Base-by-base conservation (phyloP, 2,329 filamentous ascomycete species). In the Scorias spongiosa region DNA sequence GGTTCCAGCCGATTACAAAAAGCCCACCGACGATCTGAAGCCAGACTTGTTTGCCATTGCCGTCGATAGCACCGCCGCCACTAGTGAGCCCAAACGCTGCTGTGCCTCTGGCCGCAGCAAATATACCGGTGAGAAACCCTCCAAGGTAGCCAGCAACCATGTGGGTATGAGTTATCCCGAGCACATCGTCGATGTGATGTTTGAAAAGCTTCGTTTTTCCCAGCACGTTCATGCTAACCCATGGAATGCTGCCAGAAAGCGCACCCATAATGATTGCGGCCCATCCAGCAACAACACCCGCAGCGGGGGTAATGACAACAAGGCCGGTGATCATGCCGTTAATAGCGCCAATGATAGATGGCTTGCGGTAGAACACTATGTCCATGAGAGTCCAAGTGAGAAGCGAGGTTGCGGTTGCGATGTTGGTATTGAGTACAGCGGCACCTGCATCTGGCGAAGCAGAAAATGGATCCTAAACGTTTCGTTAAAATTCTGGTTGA, bases 141-240 rank as follows among this genome's bases (percentile, higher is more conserved):
- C 68, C 68, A 1, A 68, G 50, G 36, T 63, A 57, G 11, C 66
- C 68, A 10, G 67, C 67, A 2, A 72, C 63, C 52, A 65, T 61
- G 54, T 72, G 68, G 1, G 68, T 72, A 54, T 72, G 64, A 43
- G 67, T 64, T 32, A 68, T 62, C 46, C 67, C 70, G 37, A 75
- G 64, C 9, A 69, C 63, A 53, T 78, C 72, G 54, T 77, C 72
- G 47, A 69, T 65, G 49, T 66, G 63, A 53, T 72, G 71, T 5
- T 48, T 54, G 71, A 80, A 79, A 58, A 79, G 77, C 49, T 73
- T 72, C 44, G 61, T 63, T 51, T 65, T 67, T 43, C 64, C 66
- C 6, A 66, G 49, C 17, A 70, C 56, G 54, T 71, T 71, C 67
- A 72, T 70, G 18, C 62, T 64, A 10, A 69, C 44, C 68, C 68